Evolutionary conservation across 257 asterid species (phyloP), one percentile per base, ranked within the genome.

Genomic region (Solanum habrochaites): DNA sequence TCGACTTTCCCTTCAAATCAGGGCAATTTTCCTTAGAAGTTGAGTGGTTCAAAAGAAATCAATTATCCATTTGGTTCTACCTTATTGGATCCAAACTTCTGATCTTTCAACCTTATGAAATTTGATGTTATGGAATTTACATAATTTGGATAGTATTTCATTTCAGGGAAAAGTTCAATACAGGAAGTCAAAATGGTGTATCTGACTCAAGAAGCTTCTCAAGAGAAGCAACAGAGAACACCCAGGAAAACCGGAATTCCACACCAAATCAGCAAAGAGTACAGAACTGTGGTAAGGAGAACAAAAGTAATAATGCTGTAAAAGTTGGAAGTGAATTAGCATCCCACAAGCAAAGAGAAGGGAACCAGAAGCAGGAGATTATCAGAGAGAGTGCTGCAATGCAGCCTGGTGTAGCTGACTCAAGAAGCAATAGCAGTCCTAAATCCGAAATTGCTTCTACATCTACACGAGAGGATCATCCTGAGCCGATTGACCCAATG

Each of bases 101-200:
- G 5, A 27, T 52, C 62, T 52, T 16, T 8, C 29, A n/a, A 62
- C 45, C 29, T 32, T 35, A 4, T 72, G 27, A 47, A 71, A 71
- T 0, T 20, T 29, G 12, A 35, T 20, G 47, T 32, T 32, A 35
- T 74, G 39, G 23, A 8, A 29, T 80, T 10, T 80, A 29, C 67
- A 47, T 18, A 29, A 81, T 20, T 49, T 32, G 1, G 25, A 27
- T 29, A 1, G n/a, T 32, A 2, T 87, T 45, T 42, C 32, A 9
- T 85, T 89, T 32, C 87, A 95, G 98, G 93, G 91, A 90, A 86
- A 87, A 86, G 86, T 89, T 87, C 85, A 86, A 87, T 49, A 23
- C 90, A 35, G 89, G 87, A 71, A 85, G 75, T 67, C 89, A 71
- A 67, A 87, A 86, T 43, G 77, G 82, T 82, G 83, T 85, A 29